Base-by-base conservation (phyloP, 2,329 filamentous ascomycete genomes). In the Pseudofabraea citricarpa region DNA sequence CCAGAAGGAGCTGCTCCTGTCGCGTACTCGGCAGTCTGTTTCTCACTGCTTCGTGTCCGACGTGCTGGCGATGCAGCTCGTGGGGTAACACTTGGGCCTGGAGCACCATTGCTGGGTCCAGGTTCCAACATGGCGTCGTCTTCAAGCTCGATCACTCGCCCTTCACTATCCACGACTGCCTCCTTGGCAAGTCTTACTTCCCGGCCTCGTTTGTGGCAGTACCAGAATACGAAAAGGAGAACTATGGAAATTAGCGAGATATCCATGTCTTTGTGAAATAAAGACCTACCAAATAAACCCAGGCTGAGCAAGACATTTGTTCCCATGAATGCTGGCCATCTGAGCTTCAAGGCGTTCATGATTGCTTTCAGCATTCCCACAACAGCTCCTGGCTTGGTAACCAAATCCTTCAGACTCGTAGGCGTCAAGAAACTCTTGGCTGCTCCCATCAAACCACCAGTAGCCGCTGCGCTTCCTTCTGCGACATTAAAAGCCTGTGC, bases 171-270 rank as follows among this genome's bases (percentile, higher is more conserved):
- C 24, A 53, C 37, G 27, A 50, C 48, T 3, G 46, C 48, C 45
- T 61, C 58, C 13, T 47, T 52, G 27, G 55, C 55, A 8, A 97
- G 77, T 40, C 93, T 79, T 6, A 82, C 83, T 68, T 98, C 91
- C 35, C 81, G 81, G 29, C 93, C 93, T 42, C 93, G 86, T 71
- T 97, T 97, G 67, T 97, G 85, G 68, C 90, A 97, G 68, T 97
- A 98, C 90, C 91, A 98, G 56, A 97, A 83, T 35, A 95, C 88
- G 61, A 95, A 93, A 44, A 98, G 77, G 13, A 97, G 75, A 43
- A 97, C 87, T 49, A 33, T 20, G 15, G 18, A 26, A 20, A 9
- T 41, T 27, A 44, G 44, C 51, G 39, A 41, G 31, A 33, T 35
- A 16, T 21, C 27, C 1, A 5, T 16, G 8, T 10, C 3, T 15